Evolutionary conservation across 176 grass and related monocot genomes (phyloP).

Genomic region (Luzula sylvatica): DNA sequence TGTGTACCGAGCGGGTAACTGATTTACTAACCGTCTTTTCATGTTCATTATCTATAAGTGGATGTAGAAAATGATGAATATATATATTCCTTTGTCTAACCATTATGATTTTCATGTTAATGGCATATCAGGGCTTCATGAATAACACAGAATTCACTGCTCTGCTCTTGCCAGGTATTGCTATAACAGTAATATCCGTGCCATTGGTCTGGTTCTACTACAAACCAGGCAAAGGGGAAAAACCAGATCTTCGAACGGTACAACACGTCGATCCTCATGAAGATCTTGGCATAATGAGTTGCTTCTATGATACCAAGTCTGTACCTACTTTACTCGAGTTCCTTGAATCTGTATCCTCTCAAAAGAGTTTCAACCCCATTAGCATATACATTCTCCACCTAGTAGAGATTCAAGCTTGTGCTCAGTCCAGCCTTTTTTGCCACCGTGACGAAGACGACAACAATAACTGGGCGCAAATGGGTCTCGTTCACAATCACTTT

Average conservation of each 20-base stretch:
- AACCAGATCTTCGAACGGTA: slow-evolving; percentile 2
- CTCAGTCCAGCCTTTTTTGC: slow-evolving; percentile 17
- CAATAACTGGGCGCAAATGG: slow-evolving; percentile 4
- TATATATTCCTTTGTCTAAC: no score
- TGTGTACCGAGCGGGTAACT: no score
- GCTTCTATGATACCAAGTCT: slow-evolving; percentile 19
- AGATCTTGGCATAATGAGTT: slow-evolving; percentile 14
- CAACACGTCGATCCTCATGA: slow-evolving; percentile 13
- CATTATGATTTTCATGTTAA: no score
- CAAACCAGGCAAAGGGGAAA: slow-evolving; percentile 4
- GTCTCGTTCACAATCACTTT: slow-evolving; percentile 26
- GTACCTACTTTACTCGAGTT: slow-evolving; percentile 5
- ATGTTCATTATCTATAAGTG: no score
- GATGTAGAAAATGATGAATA: no score
- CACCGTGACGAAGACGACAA: slow-evolving; percentile 20
- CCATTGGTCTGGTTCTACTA: slow-evolving; percentile 15
- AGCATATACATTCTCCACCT: slow-evolving; percentile 27
- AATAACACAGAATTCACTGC: slow-evolving; percentile 1
- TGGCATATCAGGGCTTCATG: slow-evolving; percentile 6
- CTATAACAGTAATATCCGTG: neutral
- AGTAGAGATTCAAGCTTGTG: slow-evolving; percentile 19
- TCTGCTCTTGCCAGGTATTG: neutral
- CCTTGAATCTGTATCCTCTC: slow-evolving; percentile 16
- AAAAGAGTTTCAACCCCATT: neutral
- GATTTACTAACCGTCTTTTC: no score